Conservation (phyloP, 1,139 yeast genomes). For the Candida sp. region DNA sequence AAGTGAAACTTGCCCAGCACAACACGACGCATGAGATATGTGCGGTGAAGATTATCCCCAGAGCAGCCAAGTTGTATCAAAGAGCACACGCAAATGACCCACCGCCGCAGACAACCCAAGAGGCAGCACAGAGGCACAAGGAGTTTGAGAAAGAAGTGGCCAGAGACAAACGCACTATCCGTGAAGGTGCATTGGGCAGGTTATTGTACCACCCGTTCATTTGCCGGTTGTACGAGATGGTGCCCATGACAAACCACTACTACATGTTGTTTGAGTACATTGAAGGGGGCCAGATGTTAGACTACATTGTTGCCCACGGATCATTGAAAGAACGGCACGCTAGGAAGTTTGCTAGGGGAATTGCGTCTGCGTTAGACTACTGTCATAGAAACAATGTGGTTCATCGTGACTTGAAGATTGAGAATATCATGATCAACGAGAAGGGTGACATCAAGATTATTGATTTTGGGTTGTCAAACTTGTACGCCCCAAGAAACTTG, state of each 20-base stretch:
- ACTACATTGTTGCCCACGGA: conserved; percentile 97
- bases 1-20: conserved; percentile 93
- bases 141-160: conserved; percentile 88
- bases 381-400: conserved; percentile 95
- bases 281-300: conserved; percentile 98
- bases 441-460: conserved; percentile 95
- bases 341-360: conserved; percentile 94
- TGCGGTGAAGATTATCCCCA: conserved; percentile 83
- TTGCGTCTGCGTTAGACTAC: conserved; percentile 92
- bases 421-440: conserved; percentile 92
- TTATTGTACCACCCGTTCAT: conserved; percentile 91
- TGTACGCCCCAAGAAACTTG: conserved; percentile 72
- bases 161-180: conserved; percentile 87
- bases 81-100: conserved; percentile 79
- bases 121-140: conserved; percentile 64
- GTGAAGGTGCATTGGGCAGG: conserved; percentile 95
- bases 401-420: conserved; percentile 96
- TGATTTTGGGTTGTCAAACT: conserved; percentile 94
- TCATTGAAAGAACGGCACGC: conserved; percentile 94
- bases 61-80: conserved; percentile 78
- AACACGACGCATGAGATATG: conserved; percentile 81
- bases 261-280: conserved; percentile 98
- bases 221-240: conserved; percentile 91
- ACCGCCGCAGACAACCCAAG: conserved; percentile 61
- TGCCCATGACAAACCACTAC: conserved; percentile 96